phyloP scores from a whole-genome alignment of 1,284 basidiomycete genomes.

The Boletellus dicymbophilus region DNA sequence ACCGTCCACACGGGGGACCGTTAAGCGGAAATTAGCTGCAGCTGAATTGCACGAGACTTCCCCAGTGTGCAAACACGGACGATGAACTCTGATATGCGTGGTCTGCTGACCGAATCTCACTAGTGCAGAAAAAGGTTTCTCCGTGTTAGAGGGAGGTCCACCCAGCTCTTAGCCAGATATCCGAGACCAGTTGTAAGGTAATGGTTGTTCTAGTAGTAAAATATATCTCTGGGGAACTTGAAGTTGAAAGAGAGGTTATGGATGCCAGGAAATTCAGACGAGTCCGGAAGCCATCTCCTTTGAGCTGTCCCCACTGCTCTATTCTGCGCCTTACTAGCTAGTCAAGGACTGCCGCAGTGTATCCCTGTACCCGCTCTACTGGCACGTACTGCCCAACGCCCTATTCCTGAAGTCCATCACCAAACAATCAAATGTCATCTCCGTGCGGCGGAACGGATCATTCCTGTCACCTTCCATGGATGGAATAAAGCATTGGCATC shows the following conservation, averaged over 20 bases:
- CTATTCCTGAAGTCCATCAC: slow-evolving; percentile 1
- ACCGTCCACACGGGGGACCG: background rate
- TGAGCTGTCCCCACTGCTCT: background rate
- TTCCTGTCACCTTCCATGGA: slow-evolving; percentile 2
- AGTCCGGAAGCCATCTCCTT: background rate
- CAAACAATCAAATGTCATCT: slow-evolving; percentile 7
- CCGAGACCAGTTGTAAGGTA: too few relatives aligned
- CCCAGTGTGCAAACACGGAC: background rate
- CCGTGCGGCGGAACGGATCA: slow-evolving; percentile 10
- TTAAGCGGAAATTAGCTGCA: slow-evolving; percentile 12
- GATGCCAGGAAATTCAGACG: too few relatives aligned
- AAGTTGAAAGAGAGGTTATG: too few relatives aligned
- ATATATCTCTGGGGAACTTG: too few relatives aligned
- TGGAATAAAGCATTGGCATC: slow-evolving; percentile 1
- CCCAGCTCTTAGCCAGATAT: background rate
- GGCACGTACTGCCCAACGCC: background rate
- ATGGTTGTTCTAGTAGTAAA: too few relatives aligned
- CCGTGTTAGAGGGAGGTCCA: background rate
- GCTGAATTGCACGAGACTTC: background rate
- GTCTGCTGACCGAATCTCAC: background rate
- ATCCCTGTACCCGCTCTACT: background rate
- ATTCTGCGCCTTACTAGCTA: background rate
- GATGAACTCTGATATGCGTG: slow-evolving; percentile 1
- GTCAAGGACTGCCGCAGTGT: background rate
- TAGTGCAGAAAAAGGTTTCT: background rate